Conservation (phyloP, 805 yeast genomes). For the Ogataea allantospora region DNA sequence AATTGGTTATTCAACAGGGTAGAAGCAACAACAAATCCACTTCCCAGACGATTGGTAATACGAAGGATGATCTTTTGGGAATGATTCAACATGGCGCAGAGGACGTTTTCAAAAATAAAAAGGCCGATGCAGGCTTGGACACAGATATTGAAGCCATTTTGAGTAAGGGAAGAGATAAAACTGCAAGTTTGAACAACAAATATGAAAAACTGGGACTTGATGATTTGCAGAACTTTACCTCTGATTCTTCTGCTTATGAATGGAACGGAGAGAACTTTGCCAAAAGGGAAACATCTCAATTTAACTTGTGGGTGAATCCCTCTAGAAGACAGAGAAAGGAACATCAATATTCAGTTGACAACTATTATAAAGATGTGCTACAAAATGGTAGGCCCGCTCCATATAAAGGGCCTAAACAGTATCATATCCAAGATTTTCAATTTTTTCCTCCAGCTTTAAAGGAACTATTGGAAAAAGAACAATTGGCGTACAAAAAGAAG, state of each 20-base stretch:
- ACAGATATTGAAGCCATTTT: conserved; percentile 84
- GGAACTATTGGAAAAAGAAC: conserved; percentile 61
- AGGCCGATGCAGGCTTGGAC: conserved; percentile 33
- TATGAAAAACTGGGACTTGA: conserved; percentile 86
- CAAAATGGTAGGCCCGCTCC: conserved; percentile 35
- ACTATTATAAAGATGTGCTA: conserved; percentile 70
- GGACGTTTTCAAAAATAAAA: conserved; percentile 63
- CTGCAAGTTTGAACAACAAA: conserved; percentile 74
- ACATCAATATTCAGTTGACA: conserved; percentile 74
- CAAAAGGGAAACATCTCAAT: conserved; percentile 43
- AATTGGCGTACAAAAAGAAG: conserved; percentile 57
- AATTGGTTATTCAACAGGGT: conserved; percentile 94
- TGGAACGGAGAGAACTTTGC: conserved; percentile 94
- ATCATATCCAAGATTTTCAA: conserved; percentile 70
- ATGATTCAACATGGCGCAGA: conserved; percentile 99
- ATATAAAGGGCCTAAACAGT: conserved; percentile 62
- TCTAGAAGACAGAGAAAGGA: conserved; percentile 74
- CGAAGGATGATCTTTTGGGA: conserved; percentile 81
- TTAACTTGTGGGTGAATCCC: conserved; percentile 68
- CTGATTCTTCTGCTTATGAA: conserved; percentile 83
- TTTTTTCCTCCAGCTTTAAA: conserved; percentile 59
- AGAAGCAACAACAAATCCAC: conserved; percentile 49
- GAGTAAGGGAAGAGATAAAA: conserved; percentile 76
- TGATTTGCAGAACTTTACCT: conserved; percentile 87
- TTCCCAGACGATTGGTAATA: conserved; percentile 46